Conservation (phyloP, 2,329 filamentous ascomycete genomes). For the Dactylellina parvicollis region DNA sequence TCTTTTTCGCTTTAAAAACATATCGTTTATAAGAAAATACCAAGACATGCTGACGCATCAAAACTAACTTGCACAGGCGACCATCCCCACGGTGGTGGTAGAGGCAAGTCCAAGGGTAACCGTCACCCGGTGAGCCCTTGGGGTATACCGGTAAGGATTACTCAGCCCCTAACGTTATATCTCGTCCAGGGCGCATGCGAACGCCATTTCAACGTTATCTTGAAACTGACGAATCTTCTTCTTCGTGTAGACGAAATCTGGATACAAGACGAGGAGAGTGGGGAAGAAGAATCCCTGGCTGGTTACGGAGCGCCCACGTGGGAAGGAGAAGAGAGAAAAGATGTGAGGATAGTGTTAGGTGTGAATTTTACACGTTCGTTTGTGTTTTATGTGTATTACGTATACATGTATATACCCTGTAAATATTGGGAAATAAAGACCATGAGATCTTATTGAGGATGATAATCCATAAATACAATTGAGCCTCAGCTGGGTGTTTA, state of each 20-base stretch:
- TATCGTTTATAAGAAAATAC: not conserved
- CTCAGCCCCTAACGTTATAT: constrained; percentile 23
- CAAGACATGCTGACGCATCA: constrained; percentile 45
- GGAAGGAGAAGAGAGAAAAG: constrained; percentile 53
- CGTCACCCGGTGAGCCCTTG: constrained; percentile 93
- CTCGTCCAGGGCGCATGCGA: not conserved
- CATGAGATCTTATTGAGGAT: not conserved
- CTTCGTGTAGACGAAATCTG: constrained; percentile 65
- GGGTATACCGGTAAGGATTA: constrained; percentile 83
- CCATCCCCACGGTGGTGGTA: constrained; percentile 97
- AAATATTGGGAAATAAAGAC: not conserved
- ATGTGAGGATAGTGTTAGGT: constrained; percentile 18
- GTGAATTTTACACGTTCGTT: not conserved
- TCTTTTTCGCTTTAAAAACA: not conserved
- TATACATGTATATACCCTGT: constrained; percentile 17
- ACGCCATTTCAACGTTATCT: constrained; percentile 31
- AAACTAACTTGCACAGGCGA: constrained; percentile 69
- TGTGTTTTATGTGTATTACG: constrained; percentile 21
- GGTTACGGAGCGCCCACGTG: constrained; percentile 46
- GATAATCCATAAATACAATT: too few species aligned
- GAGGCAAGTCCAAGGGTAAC: constrained; percentile 99
- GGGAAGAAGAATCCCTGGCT: constrained; percentile 53
- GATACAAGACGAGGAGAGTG: constrained; percentile 59
- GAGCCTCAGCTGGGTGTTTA: too few species aligned
- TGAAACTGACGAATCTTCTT: constrained; percentile 26